Evolutionary conservation across 305 asterid species (phyloP), one percentile per base, ranked within the genome.

Genomic region (Nicotiana rustica): DNA sequence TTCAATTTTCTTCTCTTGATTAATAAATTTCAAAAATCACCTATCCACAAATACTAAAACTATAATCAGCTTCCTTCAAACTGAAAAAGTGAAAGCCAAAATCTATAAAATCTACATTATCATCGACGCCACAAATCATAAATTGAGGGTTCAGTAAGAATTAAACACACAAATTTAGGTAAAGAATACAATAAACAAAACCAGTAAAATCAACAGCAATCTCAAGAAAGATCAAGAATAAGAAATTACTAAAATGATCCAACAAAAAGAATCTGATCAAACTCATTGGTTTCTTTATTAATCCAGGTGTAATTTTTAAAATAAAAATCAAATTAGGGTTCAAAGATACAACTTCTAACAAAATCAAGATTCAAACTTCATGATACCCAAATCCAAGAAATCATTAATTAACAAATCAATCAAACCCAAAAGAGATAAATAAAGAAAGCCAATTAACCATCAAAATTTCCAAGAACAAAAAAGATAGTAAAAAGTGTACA

Each of bases 391-490:
- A 33, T 64, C 65, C 78, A 13, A 65, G 79, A 56, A 70, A 47
- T 67, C 78, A 67, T 64, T 78, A 36, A 84, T 82, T 81, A 18
- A 18, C 52, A 78, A 84, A 85, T 77, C 70, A 69, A 29, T 44
- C 70, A 82, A 61, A 60, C 21, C 60, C 44, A 31, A 1, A 65
- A 31, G 13, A 2, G 82, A 80, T 69, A 15, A 4, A 33, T 44
- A 35, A 56, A 56, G 52, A 15, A 49, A 49, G 31, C 15, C 62
- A 29, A 25, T 14, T 21, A 38, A 25, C 66, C 21, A 67, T 31
- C 31, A 85, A 56, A 19, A 52, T 41, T 41, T 41, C 8, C 12
- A 41, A 41, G 49, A 2, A 41, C 8, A 41, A 41, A 8, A 8
- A 41, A 2, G 2, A 1, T 41, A 41, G 49, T 41, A 21, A 76